A percentile compares a stretch with the other conserved stretches of the same genome.
Evolutionary conservation across 2,329 filamentous ascomycete genomes (phyloP).

Genomic region (Paracorniculantispora psalliotae): DNA sequence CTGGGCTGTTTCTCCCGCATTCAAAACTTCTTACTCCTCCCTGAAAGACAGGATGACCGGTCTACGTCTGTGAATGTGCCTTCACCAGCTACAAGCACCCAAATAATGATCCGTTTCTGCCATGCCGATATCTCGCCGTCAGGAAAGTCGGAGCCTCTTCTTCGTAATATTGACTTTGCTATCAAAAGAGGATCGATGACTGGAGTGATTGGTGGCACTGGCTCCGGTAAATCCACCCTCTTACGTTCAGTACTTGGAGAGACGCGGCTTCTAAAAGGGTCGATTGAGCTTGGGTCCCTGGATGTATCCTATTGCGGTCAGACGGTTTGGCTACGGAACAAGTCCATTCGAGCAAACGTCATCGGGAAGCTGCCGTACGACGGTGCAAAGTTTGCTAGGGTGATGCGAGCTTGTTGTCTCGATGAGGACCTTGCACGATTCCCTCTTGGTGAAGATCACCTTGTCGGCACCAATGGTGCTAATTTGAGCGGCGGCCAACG

Average conservation of each 20-base stretch:
- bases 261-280: background rate
- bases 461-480: background rate
- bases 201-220: background rate
- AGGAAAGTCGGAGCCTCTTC: background rate
- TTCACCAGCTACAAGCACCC: background rate
- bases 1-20: background rate
- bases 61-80: background rate
- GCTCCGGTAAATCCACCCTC: background rate
- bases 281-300: background rate
- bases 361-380: background rate
- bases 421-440: background rate
- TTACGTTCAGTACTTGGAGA: background rate
- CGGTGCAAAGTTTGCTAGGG: background rate
- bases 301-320: background rate
- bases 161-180: background rate
- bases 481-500: constrained; percentile 6
- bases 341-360: background rate
- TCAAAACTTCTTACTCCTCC: background rate
- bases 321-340: background rate
- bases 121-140: background rate
- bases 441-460: background rate
- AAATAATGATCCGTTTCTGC: background rate
- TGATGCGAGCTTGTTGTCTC: background rate
- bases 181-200: background rate
- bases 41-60: background rate